These are phyloP conservation scores for Vaccinium vitisidaea DNA, from an alignment of 148 eudicot genomes.

Conservation along the genomic window DNA sequence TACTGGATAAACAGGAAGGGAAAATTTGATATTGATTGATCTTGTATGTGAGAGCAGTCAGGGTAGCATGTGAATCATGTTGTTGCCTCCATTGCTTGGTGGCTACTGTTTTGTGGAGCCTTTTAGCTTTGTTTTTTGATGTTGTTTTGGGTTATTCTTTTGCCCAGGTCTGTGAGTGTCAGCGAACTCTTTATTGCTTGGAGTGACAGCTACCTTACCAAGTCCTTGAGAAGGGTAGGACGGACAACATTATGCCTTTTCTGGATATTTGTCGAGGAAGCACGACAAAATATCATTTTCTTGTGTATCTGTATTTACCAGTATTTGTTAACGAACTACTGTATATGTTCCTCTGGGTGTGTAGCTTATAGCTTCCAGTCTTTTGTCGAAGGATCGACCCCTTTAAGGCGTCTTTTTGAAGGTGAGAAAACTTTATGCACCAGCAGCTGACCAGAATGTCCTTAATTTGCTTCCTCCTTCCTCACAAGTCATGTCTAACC, in stretches of 20 bases:
- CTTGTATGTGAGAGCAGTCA: not conserved
- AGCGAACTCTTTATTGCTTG: not conserved
- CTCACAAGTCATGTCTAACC: not conserved
- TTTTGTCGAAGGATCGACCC: not conserved
- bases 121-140: not conserved
- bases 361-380: not conserved
- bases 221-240: not conserved
- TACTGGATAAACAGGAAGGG: not conserved
- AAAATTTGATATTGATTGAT: not conserved
- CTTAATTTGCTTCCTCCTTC: not conserved
- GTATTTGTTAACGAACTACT: not conserved
- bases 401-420: not conserved
- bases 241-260: not conserved
- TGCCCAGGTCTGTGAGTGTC: not conserved
- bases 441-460: not conserved
- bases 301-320: not conserved
- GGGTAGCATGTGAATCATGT: not conserved
- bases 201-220: not conserved
- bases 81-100: not conserved
- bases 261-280: not conserved
- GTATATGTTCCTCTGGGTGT: not conserved
- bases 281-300: not conserved
- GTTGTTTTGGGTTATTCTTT: not conserved
- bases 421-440: not conserved
- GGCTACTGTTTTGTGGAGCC: not conserved